Conservation (phyloP, 1,139 yeast species). For the Wickerhamiella pararugosa region DNA sequence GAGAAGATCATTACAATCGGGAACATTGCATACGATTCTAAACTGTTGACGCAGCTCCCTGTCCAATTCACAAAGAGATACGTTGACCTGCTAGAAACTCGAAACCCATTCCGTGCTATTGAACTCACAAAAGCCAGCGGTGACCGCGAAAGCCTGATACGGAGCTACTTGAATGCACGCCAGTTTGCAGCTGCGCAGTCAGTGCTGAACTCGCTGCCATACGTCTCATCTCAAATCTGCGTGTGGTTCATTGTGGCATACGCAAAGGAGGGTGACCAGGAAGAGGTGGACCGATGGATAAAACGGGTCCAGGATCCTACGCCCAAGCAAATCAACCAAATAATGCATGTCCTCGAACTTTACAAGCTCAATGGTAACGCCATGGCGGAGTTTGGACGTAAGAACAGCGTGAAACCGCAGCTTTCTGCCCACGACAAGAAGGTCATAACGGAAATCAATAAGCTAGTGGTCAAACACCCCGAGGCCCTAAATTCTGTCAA, state of each 20-base stretch:
- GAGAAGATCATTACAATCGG: constrained; percentile 6
- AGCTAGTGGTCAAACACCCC: too few relatives aligned
- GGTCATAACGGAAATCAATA: too few relatives aligned
- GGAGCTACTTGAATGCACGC: not conserved
- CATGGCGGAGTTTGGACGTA: too few relatives aligned
- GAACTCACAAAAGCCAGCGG: constrained; percentile 1
- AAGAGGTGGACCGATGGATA: constrained; percentile 1
- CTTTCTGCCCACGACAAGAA: too few relatives aligned
- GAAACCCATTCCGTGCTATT: constrained; percentile 12
- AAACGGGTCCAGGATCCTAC: not conserved
- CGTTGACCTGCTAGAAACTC: not conserved
- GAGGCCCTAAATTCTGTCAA: too few relatives aligned
- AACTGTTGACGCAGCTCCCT: not conserved
- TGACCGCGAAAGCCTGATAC: not conserved
- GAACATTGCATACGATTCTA: constrained; percentile 8
- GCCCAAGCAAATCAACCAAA: not conserved
- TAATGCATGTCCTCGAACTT: not conserved
- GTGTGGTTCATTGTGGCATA: constrained; percentile 1
- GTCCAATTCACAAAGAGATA: not conserved
- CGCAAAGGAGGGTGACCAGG: not conserved
- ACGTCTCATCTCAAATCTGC: not conserved
- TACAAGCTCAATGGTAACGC: too few relatives aligned
- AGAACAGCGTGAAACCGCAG: too few relatives aligned
- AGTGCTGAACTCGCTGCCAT: not conserved
- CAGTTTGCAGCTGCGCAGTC: constrained; percentile 1